Base-by-base conservation (phyloP, 768 basidiomycete species). In the Ramaria sp. region DNA sequence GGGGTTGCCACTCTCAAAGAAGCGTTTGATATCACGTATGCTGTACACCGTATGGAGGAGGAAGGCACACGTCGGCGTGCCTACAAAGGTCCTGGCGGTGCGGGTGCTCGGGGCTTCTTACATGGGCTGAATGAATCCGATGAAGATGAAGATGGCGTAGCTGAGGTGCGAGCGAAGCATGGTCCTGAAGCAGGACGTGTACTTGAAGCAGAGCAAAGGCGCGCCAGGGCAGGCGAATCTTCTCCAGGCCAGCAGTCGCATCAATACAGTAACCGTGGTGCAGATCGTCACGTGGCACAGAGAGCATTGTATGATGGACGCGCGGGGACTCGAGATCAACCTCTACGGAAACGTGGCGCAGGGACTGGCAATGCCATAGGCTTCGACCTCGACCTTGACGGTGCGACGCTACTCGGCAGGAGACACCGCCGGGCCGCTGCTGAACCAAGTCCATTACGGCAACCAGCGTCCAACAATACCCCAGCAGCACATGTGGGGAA, bases 41-140 rank as follows among this genome's bases (percentile, higher is more conserved):
- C 96, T 3, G 96, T 99, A 0, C 96, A 99, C 70, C 84, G 95
- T 17, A 98, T 98, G 95, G 95, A 97, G 68, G 96, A 99, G 70
- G 96, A 99, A 70, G 95, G 93, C 13, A 89, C 88, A 0, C 79
- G 90, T 54, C 75, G 91, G 51, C 79, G 88, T 24, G 91, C 87
- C 47, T 88, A 87, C 70, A 84, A 88, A 54, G 86, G 83, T 11
- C 78, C 81, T 3, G 86, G 84, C 17, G 91, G 87, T 30, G 86
- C 83, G 0, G 93, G 92, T 20, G 72, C 73, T 3, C 79, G 82
- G 51, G 88, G 88, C 4, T 90, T 88, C 74, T 71, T 97, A 20
- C 77, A 77, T 9, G 91, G 87, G 5, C 77, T 99, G 61, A 96
- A 98, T 68, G 96, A 98, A 65, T 93, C 92, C 54, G 93, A 94